phyloP scores from a whole-genome alignment of 257 asterid species.

The Gentiana macrophylla region DNA sequence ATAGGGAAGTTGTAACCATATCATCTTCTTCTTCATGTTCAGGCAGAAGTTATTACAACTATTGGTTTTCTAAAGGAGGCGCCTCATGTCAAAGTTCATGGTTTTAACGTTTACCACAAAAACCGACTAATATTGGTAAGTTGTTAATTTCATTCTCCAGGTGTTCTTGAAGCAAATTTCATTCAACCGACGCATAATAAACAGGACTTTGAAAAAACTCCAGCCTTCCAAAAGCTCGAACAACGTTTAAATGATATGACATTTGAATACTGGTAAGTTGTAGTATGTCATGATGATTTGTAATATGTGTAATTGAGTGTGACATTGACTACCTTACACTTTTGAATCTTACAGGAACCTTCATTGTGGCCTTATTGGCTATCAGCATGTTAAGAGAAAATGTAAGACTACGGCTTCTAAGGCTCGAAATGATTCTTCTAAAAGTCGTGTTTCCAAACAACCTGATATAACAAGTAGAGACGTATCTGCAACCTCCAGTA shows the following conservation, averaged over 20 bases:
- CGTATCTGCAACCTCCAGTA: conserved; percentile 21
- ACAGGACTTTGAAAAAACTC: conserved; percentile 91
- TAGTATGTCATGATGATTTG: not conserved
- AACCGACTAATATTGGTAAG: conserved; percentile 85
- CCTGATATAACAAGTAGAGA: conserved; percentile 22
- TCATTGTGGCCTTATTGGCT: too few species aligned
- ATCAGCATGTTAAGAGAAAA: conserved; percentile 13
- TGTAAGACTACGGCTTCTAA: conserved; percentile 23
- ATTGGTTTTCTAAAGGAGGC: conserved; percentile 93
- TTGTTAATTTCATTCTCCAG: conserved; percentile 24
- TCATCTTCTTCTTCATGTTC: too few species aligned
- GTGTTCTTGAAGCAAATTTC: conserved; percentile 88
- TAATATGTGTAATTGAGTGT: not conserved
- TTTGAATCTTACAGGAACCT: conserved; percentile 8
- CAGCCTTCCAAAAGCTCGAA: conserved; percentile 91
- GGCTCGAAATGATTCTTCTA: conserved; percentile 11
- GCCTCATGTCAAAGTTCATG: conserved; percentile 69
- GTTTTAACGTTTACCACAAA: conserved; percentile 94
- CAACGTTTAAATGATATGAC: conserved; percentile 79
- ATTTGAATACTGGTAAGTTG: conserved; percentile 68
- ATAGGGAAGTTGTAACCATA: too few species aligned
- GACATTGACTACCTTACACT: not conserved
- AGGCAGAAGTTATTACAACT: conserved; percentile 29
- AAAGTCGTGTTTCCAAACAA: conserved; percentile 24
- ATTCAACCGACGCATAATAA: conserved; percentile 81